Evolutionary conservation across 176 grass and related monocot species (phyloP), one percentile per base, ranked within the genome.

Genomic region (Elaeis guineensis): DNA sequence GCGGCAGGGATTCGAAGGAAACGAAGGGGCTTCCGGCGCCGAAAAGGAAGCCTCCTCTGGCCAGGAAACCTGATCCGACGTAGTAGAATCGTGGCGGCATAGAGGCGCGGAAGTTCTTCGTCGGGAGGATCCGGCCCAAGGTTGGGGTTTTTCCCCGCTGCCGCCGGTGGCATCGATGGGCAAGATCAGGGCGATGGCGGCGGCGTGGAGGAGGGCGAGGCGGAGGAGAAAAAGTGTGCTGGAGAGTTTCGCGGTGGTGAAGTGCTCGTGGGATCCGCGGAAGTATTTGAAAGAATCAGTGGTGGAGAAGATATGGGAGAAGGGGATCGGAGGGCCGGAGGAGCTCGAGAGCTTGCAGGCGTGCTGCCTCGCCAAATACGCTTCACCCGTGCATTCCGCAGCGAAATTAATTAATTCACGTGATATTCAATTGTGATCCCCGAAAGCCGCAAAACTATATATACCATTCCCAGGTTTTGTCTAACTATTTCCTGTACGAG

Each of bases 261-360:
- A 86, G 55, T 64, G 75, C 60, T 82, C 89, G 63, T 66, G 78
- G 16, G 81, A 95, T 65, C 89, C 89, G 16, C 81, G 89, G 57
- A 78, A 76, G 11, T 85, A 80, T 55, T 95, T 95, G 78, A 69
- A 78, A 68, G 71, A 76, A 12, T 95, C 85, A 1, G 89, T 95
- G 89, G 72, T 95, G 75, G 85, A 82, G 69, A 95, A 89, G 89
- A 95, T 95, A 59, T 29, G 66, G 19, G 80, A 78, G 81, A 85
- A 77, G 59, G 75, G 76, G 48, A 95, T 95, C 58, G 75, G 85
- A 51, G 85, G 78, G 51, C 78, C 81, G 15, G 78, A 89, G 21
- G 85, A 95, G 75, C 75, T 95, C 60, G 89, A 95, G 82, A 77
- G 78, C 25, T 71, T 95, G 72, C 75, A 89, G 17, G 89, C 89